Percentiles rank a stretch among this genome's conserved stretches.
Conservation (phyloP, 129 eudicot genomes). For the Cynara cardunculus region DNA sequence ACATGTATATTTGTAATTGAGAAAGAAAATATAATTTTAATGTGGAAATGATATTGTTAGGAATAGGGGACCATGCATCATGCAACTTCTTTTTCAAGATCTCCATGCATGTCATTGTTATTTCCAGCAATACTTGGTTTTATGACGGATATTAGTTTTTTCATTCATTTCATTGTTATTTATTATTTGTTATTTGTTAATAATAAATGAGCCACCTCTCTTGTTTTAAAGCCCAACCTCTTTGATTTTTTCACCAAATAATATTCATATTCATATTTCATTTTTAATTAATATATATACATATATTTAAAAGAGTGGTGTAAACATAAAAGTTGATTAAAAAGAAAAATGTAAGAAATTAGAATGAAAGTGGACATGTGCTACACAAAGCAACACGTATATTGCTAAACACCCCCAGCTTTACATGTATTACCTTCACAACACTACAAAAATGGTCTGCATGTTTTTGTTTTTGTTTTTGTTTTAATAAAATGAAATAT, state of each 20-base stretch:
- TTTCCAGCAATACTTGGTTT: not conserved
- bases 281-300: too few relatives aligned
- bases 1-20: not conserved
- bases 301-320: too few relatives aligned
- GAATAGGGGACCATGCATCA: not conserved
- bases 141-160: not conserved
- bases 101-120: not conserved
- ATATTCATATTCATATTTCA: too few relatives aligned
- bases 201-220: not conserved
- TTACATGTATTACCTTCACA: not conserved
- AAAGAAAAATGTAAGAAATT: too few relatives aligned
- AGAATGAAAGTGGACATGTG: not conserved
- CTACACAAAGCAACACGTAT: not conserved
- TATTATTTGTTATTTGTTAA: not conserved
- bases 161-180: too few relatives aligned
- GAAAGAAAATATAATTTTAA: not conserved
- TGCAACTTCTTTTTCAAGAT: slow-evolving; percentile 2
- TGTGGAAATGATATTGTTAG: not conserved
- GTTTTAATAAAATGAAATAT: not conserved
- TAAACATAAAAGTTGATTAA: too few relatives aligned
- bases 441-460: not conserved
- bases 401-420: not conserved
- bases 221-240: not conserved
- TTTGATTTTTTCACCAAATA: too few relatives aligned
- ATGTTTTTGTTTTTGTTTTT: too few relatives aligned